Base-by-base conservation (phyloP, 768 basidiomycete genomes). In the Boletellus ananas region DNA sequence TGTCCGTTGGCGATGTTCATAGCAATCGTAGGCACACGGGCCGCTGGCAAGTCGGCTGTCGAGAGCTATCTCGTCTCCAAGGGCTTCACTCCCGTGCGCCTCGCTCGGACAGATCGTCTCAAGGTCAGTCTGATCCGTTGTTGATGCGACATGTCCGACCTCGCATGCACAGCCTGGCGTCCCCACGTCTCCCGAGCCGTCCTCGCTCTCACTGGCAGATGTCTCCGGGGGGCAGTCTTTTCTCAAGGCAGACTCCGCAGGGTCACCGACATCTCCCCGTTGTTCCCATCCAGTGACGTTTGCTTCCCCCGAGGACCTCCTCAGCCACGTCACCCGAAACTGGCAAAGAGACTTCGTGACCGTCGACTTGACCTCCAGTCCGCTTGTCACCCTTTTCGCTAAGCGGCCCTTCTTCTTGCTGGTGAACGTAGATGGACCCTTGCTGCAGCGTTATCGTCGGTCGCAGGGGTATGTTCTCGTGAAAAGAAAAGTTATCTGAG, bases 351-450 rank as follows among this genome's bases (percentile, higher is more conserved):
- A 90, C 60, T 92, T 85, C 58, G 92, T 97, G 27, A 95, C 94
- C 0, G 67, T 73, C n/a, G 87, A 90, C 62, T 66, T 94, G 18
- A 63, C 65, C 36, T 81, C 79, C 1, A 70, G 71, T 25, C 69
- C 74, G 3, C 68, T 81, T 14, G 72, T 98, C 33, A 78, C 79
- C 51, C 69, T 76, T 43, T 97, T 96, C 62, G 65, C 80, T 33
- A 93, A 84, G 61, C 74, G 96, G 16, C 96, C 96, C 0, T 98
- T 93, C 66, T 93, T 96, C 66, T 72, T 97, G 64, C 77, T 98
- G 20, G 70, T 96, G 39, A 79, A 72, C 41, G 77, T 93, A 27
- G 93, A 97, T 54, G 95, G 91, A 0, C 94, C 94, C 0, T 61
- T 94, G 29, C 67, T 81, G 37, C 72, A 79, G 38, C 77, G 95